Evolutionary conservation across 805 yeast species (phyloP).

Genomic region (Limtongozyma cylindracea): DNA sequence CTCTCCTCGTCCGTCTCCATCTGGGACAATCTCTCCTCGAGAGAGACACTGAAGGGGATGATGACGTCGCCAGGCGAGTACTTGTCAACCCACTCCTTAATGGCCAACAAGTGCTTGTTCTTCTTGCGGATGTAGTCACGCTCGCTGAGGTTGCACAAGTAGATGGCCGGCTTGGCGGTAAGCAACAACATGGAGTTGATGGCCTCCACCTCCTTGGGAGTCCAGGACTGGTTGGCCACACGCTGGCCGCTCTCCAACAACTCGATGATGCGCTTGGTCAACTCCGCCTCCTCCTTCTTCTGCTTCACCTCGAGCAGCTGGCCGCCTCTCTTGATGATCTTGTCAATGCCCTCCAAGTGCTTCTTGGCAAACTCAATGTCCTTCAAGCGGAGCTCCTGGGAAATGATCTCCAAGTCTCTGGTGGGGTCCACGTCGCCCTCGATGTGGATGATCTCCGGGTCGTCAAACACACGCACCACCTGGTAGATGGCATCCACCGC

Average conservation of each 20-base stretch:
- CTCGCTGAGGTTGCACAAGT: conserved; percentile 76
- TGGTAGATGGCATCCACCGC: conserved; percentile 96
- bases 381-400: conserved; percentile 79
- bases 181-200: conserved; percentile 70
- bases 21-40: conserved; percentile 52
- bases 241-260: conserved; percentile 68
- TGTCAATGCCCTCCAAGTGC: conserved; percentile 51
- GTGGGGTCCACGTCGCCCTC: conserved; percentile 64
- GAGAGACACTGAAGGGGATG: conserved; percentile 78
- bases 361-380: conserved; percentile 88
- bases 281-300: conserved; percentile 63
- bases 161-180: conserved; percentile 90
- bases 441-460: conserved; percentile 91
- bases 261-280: conserved; percentile 49
- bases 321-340: conserved; percentile 68
- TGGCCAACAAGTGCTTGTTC: conserved; percentile 63
- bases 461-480: conserved; percentile 93
- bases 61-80: conserved; percentile 69
- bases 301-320: conserved; percentile 75
- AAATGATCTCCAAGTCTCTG: conserved; percentile 80
- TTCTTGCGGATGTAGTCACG: conserved; percentile 68
- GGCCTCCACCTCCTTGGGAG: conserved; percentile 71
- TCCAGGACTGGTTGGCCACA: conserved; percentile 73
- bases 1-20: conserved; percentile 28
- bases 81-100: conserved; percentile 77